These are phyloP conservation scores for Ogataea pignaliae DNA, from an alignment of 805 yeast species.

Conservation along the genomic window DNA sequence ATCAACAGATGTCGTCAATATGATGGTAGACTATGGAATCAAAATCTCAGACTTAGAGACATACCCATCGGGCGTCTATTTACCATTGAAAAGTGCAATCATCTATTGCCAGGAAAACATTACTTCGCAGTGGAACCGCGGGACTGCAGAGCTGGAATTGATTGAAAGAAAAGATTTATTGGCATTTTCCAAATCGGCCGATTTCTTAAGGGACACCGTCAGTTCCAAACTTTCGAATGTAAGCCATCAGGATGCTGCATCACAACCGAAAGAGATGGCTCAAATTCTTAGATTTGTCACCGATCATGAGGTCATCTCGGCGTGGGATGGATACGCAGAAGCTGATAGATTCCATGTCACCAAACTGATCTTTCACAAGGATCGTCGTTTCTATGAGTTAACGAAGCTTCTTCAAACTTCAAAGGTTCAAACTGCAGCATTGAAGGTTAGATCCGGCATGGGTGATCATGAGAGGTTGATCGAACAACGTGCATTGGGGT, in stretches of 20 bases:
- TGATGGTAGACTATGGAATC: conserved; percentile 57
- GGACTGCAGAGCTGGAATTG: conserved; percentile 41
- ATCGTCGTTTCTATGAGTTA: conserved; percentile 75
- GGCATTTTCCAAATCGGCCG: conserved; percentile 9
- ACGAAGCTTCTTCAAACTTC: conserved; percentile 69
- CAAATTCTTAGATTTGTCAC: conserved; percentile 35
- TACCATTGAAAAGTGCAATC: conserved; percentile 63
- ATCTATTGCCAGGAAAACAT: conserved; percentile 49
- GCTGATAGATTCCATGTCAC: conserved; percentile 67
- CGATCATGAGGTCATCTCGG: conserved; percentile 44
- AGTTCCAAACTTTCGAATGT: conserved; percentile 3
- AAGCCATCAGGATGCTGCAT: not conserved
- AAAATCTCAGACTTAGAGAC: conserved; percentile 52
- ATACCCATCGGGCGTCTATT: conserved; percentile 65
- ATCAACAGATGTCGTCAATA: conserved; percentile 50
- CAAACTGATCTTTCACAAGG: conserved; percentile 67
- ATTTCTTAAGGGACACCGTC: conserved; percentile 3
- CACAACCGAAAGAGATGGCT: conserved; percentile 35
- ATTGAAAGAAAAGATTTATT: conserved; percentile 67
- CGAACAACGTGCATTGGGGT: conserved; percentile 53
- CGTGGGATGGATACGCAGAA: conserved; percentile 71
- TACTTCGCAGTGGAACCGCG: conserved; percentile 41
- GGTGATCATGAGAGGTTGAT: conserved; percentile 53
- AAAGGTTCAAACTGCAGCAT: conserved; percentile 50
- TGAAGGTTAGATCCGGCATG: conserved; percentile 34